phyloP scores from a whole-genome alignment of 148 eudicot genomes.

The Rhododendron henanense region DNA sequence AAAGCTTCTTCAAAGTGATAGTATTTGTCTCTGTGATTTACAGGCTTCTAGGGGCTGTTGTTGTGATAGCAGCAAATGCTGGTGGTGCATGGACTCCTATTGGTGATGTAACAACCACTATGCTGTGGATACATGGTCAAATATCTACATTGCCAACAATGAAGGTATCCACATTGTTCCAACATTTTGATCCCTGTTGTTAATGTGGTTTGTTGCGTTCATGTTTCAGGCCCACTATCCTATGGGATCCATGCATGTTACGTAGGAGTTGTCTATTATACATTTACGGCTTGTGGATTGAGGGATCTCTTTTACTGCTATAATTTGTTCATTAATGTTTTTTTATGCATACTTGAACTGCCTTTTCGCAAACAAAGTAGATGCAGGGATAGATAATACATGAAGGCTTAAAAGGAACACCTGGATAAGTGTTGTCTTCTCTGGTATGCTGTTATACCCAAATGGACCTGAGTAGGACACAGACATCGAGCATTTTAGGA shows the following conservation, averaged over 20 bases:
- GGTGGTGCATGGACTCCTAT: conserved; percentile 99
- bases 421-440: background rate
- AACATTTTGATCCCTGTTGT: background rate
- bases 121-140: conserved; percentile 99
- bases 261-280: background rate
- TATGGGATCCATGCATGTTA: background rate
- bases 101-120: conserved; percentile 97
- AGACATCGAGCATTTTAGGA: background rate
- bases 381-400: background rate
- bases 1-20: conserved; percentile 9
- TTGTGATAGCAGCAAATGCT: conserved; percentile 97
- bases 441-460: background rate
- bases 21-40: conserved; percentile 9
- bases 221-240: background rate
- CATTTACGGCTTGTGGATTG: background rate
- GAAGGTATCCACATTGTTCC: conserved; percentile 49
- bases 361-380: background rate
- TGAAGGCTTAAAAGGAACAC: background rate
- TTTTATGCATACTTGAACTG: background rate
- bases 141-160: conserved; percentile 87
- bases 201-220: background rate
- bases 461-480: background rate
- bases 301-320: background rate
- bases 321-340: background rate
- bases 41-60: conserved; percentile 97